Evolutionary conservation across 2,329 filamentous ascomycete genomes (phyloP), one percentile per base, ranked within the genome.

Genomic region (Endoconidiophora polonica): DNA sequence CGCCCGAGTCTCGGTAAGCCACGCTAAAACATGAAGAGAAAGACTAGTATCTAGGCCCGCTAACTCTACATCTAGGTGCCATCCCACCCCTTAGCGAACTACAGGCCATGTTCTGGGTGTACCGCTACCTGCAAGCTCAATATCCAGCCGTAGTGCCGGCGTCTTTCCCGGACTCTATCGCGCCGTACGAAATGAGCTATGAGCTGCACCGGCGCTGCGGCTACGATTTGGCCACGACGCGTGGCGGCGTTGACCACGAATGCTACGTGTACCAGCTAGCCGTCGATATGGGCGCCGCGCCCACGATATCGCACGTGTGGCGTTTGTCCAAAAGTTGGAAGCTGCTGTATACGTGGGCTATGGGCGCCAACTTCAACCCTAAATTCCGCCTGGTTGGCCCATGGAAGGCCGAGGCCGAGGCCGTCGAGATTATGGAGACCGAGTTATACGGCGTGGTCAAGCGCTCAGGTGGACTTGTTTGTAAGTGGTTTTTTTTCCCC

Each of bases 201-300:
- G 56, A 61, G 18, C 62, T 71, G 2, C 65, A 64, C 36, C 46
- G 60, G 0, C 60, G 60, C 4, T 59, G 56, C 0, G 55, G 56
- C 9, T 65, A 65, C 53, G 63, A 63, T 48, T 56, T 64, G 22
- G 62, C 57, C 46, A 52, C 59, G 20, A 59, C 54, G 22, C 65
- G 66, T 55, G 60, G 64, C 48, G 69, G 66, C 7, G 68, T 72
- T 1, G 69, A 72, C 42, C 69, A 72, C 47, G 69, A 72, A 52
- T 65, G 63, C 50, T 72, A 72, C 54, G 66, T 66, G 0, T 72
- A 71, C 57, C 69, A 72, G 58, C 62, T 72, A 3, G 68, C 68
- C 0, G 59, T 69, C 0, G 69, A 71, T 55, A 68, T 71, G 55
- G 66, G 65, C 2, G 57, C 67, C 2, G 68, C 67, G 0, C 68